Base-by-base conservation (phyloP, 352 stramenopile species). In the Phytophthora pseudosyringae region DNA sequence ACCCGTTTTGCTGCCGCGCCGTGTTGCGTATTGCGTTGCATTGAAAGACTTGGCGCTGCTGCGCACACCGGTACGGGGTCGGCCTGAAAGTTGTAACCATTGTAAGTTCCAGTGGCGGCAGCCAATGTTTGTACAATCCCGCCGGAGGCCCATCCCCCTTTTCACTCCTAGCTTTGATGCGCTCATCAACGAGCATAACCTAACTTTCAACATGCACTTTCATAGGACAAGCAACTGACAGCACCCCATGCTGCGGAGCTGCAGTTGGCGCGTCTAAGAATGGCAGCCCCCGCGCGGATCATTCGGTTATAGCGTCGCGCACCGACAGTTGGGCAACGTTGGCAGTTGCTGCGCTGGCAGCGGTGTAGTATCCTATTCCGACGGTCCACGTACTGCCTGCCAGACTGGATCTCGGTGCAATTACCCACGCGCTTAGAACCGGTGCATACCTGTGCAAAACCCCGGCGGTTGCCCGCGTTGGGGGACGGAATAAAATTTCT, bases 41-140 rank as follows among this genome's bases (percentile, higher is more conserved):
- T 54, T 53, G 44, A 53, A 54, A 55, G 18, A 51, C 43, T 54
- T 21, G 6, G 40, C 31, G n/a, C 47, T 40, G 36, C 39, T 54
- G 48, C 39, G 53, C 58, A 60, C 58, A 66, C 48, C 56, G 26
- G 44, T 18, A 56, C 3, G 6, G 13, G 15, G 26, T 59, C 29
- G 58, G 47, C 1, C 10, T 11, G 47, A 33, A 25, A n/a, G 2
- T 12, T 16, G 52, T 59, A 51, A n/a, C 9, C 21, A 0, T 1
- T 51, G 52, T 59, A 35, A 32, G 9, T 4, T 10, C 8, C 29
- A n/a, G 54, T 45, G 52, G 31, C 25, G 44, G 38, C 10, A 69
- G 61, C 10, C 53, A 36, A 2, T 69, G 61, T 69, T 69, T 69
- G 61, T 46, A 38, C 61, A 69, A 64, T 69, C 60, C 59, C 18